A percentile compares a stretch with the other conserved stretches of the same genome.
Evolutionary conservation across 2,329 filamentous ascomycete species (phyloP).

Genomic region (Periglandula ipomoeae): DNA sequence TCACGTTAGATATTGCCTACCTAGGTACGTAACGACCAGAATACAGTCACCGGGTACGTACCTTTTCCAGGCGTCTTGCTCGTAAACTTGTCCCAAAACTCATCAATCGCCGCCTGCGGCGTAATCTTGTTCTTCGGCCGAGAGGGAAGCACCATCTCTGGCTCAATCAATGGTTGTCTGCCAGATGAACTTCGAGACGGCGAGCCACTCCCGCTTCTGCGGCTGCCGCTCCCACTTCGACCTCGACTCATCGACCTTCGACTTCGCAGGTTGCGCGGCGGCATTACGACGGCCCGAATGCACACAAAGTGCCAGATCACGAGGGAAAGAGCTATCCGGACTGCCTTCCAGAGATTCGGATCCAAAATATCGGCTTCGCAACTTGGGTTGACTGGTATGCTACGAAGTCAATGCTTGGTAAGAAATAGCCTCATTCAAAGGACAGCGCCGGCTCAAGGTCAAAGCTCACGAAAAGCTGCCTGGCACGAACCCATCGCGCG

Average conservation of each 20-base stretch:
- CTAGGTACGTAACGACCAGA: background rate
- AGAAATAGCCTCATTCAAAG: too few species aligned
- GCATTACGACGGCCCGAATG: background rate
- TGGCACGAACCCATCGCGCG: background rate
- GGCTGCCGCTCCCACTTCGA: background rate
- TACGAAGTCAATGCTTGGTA: too few species aligned
- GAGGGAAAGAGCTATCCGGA: background rate
- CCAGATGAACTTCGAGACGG: background rate
- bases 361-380: too few species aligned
- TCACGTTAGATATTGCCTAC: background rate
- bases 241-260: background rate
- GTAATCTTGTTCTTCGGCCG: constrained; percentile 37
- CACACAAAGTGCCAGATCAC: background rate
- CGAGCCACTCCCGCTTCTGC: background rate
- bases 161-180: background rate
- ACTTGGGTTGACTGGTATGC: too few species aligned
- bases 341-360: too few species aligned
- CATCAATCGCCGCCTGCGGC: constrained; percentile 59
- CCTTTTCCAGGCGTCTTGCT: constrained; percentile 64
- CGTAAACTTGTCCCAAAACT: constrained; percentile 66
- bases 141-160: background rate
- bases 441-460: too few species aligned
- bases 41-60: too few species aligned
- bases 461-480: background rate
- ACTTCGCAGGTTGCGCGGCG: background rate